Percentiles rank a stretch among this genome's conserved stretches.
Evolutionary conservation across 148 eudicot genomes (phyloP).

Genomic region (Arbutus unedo): DNA sequence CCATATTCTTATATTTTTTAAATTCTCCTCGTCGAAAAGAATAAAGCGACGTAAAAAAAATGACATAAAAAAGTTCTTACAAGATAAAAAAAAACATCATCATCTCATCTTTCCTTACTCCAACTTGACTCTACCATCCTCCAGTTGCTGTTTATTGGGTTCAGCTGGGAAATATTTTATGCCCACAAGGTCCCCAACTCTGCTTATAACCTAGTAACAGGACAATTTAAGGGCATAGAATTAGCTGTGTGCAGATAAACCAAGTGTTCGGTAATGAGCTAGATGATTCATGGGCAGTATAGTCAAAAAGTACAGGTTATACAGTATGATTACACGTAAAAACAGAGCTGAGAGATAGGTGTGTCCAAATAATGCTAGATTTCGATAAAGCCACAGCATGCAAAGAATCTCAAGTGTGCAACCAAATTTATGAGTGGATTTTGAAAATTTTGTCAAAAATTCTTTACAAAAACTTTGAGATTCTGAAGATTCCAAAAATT

Average conservation of each 20-base stretch:
- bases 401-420: neutral
- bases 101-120: constrained; percentile 23
- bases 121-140: constrained; percentile 50
- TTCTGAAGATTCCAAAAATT: too few relatives aligned
- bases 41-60: too few relatives aligned
- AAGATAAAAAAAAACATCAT: neutral
- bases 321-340: neutral
- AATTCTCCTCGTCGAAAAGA: too few relatives aligned
- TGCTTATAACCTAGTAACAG: constrained; percentile 58
- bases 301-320: neutral
- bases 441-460: too few relatives aligned
- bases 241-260: constrained; percentile 48
- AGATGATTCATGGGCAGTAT: neutral
- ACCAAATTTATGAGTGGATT: too few relatives aligned
- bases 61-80: neutral
- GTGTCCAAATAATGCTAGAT: neutral
- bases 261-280: neutral
- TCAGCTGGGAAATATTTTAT: constrained; percentile 95
- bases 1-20: too few relatives aligned
- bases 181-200: constrained; percentile 87
- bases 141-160: constrained; percentile 64
- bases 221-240: neutral
- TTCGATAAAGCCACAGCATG: neutral
- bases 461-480: too few relatives aligned
- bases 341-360: neutral